phyloP scores from a whole-genome alignment of 352 stramenopile genomes.

The Phytophthora lateralis region DNA sequence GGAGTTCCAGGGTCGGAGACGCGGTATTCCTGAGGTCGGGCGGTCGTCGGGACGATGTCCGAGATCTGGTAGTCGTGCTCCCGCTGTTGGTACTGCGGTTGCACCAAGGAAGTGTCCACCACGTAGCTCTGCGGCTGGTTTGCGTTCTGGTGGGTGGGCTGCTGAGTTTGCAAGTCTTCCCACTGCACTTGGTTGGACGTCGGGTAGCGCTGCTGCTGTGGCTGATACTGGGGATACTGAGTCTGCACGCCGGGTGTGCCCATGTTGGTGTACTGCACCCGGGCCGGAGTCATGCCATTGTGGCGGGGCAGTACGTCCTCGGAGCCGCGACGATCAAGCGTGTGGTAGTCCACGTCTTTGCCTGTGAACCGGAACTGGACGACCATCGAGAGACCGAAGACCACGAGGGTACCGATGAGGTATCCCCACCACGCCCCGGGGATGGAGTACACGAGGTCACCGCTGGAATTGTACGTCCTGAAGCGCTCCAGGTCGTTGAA shows the following conservation, averaged over 20 bases:
- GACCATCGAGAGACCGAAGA: slow-evolving; percentile 50
- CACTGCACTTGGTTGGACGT: slow-evolving; percentile 36
- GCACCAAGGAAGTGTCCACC: slow-evolving; percentile 28
- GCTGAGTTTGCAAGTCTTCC: slow-evolving; percentile 27
- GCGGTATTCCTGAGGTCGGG: slow-evolving; percentile 14
- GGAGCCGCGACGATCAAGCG: slow-evolving; percentile 21
- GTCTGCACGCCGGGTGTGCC: slow-evolving; percentile 18
- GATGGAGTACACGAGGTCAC: slow-evolving; percentile 45
- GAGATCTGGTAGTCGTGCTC: slow-evolving; percentile 42
- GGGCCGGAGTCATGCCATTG: slow-evolving; percentile 16
- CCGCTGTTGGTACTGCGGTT: slow-evolving; percentile 34
- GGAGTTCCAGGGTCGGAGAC: slow-evolving; percentile 8
- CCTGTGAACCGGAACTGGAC: slow-evolving; percentile 57
- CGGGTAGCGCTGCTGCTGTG: slow-evolving; percentile 27
- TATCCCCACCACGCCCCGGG: slow-evolving; percentile 68
- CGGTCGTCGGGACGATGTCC: slow-evolving; percentile 24
- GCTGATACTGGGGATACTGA: slow-evolving; percentile 19
- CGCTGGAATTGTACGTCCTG: slow-evolving; percentile 33
- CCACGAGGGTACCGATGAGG: slow-evolving; percentile 53
- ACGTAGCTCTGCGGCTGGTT: slow-evolving; percentile 18
- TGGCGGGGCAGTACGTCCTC: slow-evolving; percentile 22
- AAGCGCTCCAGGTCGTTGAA: slow-evolving; percentile 53
- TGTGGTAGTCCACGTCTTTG: slow-evolving; percentile 46
- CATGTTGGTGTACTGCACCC: slow-evolving; percentile 34
- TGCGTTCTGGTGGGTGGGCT: slow-evolving; percentile 6